Percentiles rank a stretch among this genome's conserved stretches.
Conservation (phyloP, 2,329 filamentous ascomycete genomes). For the Gnomoniopsis smithogilvyi region DNA sequence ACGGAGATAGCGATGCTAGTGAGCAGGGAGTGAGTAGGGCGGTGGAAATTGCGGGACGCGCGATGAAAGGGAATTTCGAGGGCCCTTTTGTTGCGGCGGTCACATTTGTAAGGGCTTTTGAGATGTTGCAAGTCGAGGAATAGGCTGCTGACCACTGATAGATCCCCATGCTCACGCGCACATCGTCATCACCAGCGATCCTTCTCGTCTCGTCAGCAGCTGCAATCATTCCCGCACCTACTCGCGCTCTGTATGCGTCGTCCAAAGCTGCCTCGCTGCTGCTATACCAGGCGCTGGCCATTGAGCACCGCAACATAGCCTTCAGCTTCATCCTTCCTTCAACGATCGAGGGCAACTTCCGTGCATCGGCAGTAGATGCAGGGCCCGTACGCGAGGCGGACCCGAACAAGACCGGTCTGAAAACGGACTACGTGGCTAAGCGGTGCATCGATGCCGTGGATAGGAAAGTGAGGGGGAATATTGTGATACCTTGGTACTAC, state of each 20-base stretch:
- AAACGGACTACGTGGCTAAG: constrained; percentile 26
- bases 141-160: not conserved
- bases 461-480: constrained; percentile 21
- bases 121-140: not conserved
- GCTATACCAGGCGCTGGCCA: constrained; percentile 31
- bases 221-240: constrained; percentile 30
- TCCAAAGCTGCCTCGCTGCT: constrained; percentile 32
- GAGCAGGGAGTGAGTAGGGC: constrained; percentile 23
- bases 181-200: constrained; percentile 22
- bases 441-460: constrained; percentile 29
- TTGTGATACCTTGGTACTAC: constrained; percentile 30
- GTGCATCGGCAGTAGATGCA: constrained; percentile 30
- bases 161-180: constrained; percentile 29
- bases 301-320: constrained; percentile 29
- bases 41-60: constrained; percentile 22
- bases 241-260: constrained; percentile 30
- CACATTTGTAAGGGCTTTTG: constrained; percentile 22
- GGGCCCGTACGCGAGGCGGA: constrained; percentile 22
- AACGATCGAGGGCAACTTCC: constrained; percentile 33
- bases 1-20: constrained; percentile 19
- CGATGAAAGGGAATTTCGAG: constrained; percentile 28
- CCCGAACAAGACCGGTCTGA: constrained; percentile 29
- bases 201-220: constrained; percentile 15
- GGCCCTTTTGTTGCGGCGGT: constrained; percentile 28
- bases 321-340: constrained; percentile 29